Evolutionary conservation across 345 rosid species (phyloP), one percentile per base, ranked within the genome.

Genomic region (Trapa incisa): DNA sequence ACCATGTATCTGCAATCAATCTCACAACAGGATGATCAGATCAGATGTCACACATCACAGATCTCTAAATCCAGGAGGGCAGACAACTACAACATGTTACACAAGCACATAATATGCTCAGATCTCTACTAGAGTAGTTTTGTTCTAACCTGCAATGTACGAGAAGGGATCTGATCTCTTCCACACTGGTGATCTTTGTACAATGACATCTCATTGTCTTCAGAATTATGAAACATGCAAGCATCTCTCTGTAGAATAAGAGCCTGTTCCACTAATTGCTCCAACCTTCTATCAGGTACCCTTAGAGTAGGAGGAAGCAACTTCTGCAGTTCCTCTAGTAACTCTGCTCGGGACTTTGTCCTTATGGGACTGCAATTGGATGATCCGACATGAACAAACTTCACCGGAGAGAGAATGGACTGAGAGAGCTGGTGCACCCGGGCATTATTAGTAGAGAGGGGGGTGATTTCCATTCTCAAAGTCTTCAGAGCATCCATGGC

Each of bases 171-270:
- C 67, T 80, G 83, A 70, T 75, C 80, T 72, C 69, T 77, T 65
- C 88, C 91, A 75, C 91, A 86, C 29, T 77, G 84, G 75, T 86
- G 91, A 80, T 86, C 91, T 32, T 82, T 71, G 74, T 80, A 86
- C 39, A 86, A 76, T 16, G 91, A 86, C 76, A 84, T 74, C 57
- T 80, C 85, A 69, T 72, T 79, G 68, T 80, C 81, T 69, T 65
- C 65, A 35, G 88, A 77, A 68, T 86, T 84, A 79, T 86, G 91
- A 77, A 80, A 82, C 61, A 75, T 14, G 73, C 91, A 86, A 65
- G 83, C 78, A 72, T 78, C 84, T 67, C 76, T 72, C 69, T 82
- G 91, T 77, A 82, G 74, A 45, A 65, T 70, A 75, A 86, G 88
- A 36, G 87, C 91, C 81, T 86, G 84, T 64, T 86, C 91, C 66